Conservation (phyloP, 1,139 yeast genomes). For the Dujonia santamariae region DNA sequence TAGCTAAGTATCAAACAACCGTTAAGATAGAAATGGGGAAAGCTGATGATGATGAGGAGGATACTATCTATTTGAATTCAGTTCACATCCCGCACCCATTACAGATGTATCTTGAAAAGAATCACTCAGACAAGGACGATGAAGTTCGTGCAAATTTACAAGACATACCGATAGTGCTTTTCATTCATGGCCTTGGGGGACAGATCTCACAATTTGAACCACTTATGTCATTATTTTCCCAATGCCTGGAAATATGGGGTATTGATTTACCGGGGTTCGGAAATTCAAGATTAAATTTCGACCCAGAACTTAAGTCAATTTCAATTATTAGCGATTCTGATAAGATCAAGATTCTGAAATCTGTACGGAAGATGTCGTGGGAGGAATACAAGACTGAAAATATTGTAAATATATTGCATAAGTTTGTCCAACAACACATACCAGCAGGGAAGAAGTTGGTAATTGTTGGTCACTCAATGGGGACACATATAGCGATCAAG, state of each 20-base stretch:
- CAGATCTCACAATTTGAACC: constrained; percentile 73
- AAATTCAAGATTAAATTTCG: constrained; percentile 34
- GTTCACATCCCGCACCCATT: constrained; percentile 56
- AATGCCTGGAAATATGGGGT: constrained; percentile 61
- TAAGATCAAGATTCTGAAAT: constrained; percentile 24
- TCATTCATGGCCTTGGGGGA: constrained; percentile 78
- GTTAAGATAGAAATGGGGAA: constrained; percentile 30
- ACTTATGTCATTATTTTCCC: constrained; percentile 60
- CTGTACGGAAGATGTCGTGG: constrained; percentile 34
- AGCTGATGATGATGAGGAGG: constrained; percentile 24
- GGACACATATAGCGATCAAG: constrained; percentile 54
- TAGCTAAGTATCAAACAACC: constrained; percentile 45
- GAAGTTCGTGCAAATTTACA: constrained; percentile 35
- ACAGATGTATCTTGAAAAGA: constrained; percentile 44
- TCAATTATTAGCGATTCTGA: constrained; percentile 24
- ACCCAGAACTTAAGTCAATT: constrained; percentile 17
- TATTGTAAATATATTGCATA: constrained; percentile 44
- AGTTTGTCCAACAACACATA: constrained; percentile 36
- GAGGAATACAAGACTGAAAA: constrained; percentile 46
- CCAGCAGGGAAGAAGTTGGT: constrained; percentile 49
- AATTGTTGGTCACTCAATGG: constrained; percentile 75
- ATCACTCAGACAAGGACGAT: constrained; percentile 17
- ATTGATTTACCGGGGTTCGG: constrained; percentile 81
- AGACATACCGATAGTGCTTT: constrained; percentile 55
- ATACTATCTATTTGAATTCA: constrained; percentile 36